Base-by-base conservation (phyloP, 768 basidiomycete species). In the Suillus weaverae region DNA sequence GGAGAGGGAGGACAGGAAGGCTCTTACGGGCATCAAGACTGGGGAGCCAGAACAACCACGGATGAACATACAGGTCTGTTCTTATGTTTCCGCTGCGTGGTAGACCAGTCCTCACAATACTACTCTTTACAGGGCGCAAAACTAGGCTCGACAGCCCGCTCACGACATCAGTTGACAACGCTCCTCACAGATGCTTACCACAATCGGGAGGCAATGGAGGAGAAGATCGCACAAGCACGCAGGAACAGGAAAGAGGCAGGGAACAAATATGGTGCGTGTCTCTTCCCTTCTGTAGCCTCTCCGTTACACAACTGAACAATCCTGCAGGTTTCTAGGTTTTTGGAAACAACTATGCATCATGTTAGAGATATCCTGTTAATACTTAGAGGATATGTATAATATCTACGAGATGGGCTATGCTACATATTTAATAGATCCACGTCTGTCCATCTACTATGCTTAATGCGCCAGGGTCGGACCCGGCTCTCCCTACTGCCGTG, bases 231-330 rank as follows among this genome's bases (percentile, higher is more conserved):
- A 0, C 87, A 93, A 75, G 92, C 89, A 2, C 83, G 88, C 66
- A 81, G 90, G 66, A 95, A 95, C 71, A 83, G 92, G 66, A 95
- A 95, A 74, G 91, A 94, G 72, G 92, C 94, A 0, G 94, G 94
- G 11, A 94, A 92, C 77, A 95, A 95, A 83, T 95, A 95, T 70
- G 94, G 94, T 89, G 70, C 65, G 84, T 78, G n/a, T 35, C 11
- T 55, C 38, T 1, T 9, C 3, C n/a, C 9, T 14, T 3, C 4
- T 7, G 26, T 13, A 20, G 2, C 33, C 26, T 20, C 18, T 41
- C 11, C 20, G 3, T 20, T 8, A 4, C 1, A 8, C n/a, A 11
- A 30, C 39, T 64, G 6, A 66, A 26, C 30, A 10, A 13, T 10
- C 9, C 32, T 61, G 5, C 46, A 75, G 75, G 74, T 26, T 75